Evolutionary conservation across 768 basidiomycete species (phyloP), one percentile per base, ranked within the genome.

Genomic region (Trametes villosa): DNA sequence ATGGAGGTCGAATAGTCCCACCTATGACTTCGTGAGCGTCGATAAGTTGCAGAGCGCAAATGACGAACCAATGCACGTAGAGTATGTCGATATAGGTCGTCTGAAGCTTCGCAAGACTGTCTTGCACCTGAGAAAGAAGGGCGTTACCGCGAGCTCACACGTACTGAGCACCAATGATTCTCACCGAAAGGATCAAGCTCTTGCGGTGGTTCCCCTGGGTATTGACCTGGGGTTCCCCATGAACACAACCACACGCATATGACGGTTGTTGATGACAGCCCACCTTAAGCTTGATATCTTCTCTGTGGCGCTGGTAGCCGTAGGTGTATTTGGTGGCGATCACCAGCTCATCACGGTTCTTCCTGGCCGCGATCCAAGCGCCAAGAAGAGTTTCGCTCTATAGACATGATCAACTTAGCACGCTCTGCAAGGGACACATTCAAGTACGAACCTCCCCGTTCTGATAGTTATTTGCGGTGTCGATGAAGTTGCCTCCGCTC

Each of bases 401-500:
- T n/a, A 54, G 61, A 51, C 68, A 11, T 41, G 7, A 41, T 9
- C 40, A 15, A 41, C n/a, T 15, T 41, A 52, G 9, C 68, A 75
- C 38, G 15, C 9, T 42, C 3, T 27, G 40, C 24, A 70, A 60
- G 61, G 68, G 68, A 44, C 68, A 68, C n/a, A 2, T n/a, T 22
- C 9, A 17, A 7, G 44, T 26, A 45, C 44, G 9, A 6, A 55
- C 52, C 27, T 60, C 27, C 5, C 42, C 30, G 13, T 50, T 30
- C 38, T 55, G 60, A 24, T 69, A 66, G 56, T 62, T 64, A 48
- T 78, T 82, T 5, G 81, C 76, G 3, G 81, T 81, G 27, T 81
- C 78, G 58, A 83, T 76, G 56, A 76, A 77, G 68, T 82, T 80
- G 4, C 82, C 82, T 4, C 83, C 82, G 0, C 73, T 73, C 3